A percentile compares a stretch with the other conserved stretches of the same genome.
These are phyloP conservation scores for Papiliotrema fonsecae DNA, from an alignment of 1,284 basidiomycete species.

Conservation along the genomic window DNA sequence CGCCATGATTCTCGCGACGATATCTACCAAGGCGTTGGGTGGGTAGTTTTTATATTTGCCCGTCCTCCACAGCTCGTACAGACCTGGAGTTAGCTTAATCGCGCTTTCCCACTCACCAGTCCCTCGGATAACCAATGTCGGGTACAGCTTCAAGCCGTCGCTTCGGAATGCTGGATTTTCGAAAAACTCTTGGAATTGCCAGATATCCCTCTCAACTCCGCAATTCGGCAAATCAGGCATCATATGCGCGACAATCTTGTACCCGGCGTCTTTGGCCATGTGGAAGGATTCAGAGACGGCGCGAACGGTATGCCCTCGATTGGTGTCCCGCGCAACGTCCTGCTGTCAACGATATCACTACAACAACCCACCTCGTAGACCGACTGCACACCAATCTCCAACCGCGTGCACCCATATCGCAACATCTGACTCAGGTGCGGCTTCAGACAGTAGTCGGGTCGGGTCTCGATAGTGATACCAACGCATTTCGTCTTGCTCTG, in stretches of 20 bases:
- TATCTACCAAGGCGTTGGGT: slow-evolving; percentile 94
- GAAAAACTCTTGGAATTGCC: slow-evolving; percentile 97
- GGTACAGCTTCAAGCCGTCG: slow-evolving; percentile 97
- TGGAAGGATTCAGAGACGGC: slow-evolving; percentile 98
- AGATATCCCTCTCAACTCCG: slow-evolving; percentile 92
- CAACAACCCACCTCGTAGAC: slow-evolving; percentile 67
- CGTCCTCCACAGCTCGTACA: slow-evolving; percentile 95
- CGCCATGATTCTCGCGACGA: slow-evolving; percentile 92
- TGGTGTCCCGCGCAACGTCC: slow-evolving; percentile 97
- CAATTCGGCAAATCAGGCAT: slow-evolving; percentile 98
- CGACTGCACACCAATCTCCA: slow-evolving; percentile 98
- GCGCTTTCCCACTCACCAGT: slow-evolving; percentile 52
- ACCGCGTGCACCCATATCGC: slow-evolving; percentile 93
- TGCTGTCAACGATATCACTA: slow-evolving; percentile 1
- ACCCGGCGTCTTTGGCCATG: slow-evolving; percentile 96
- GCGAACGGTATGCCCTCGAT: slow-evolving; percentile 95
- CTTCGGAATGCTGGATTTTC: slow-evolving; percentile 97
- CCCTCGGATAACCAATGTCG: slow-evolving; percentile 94
- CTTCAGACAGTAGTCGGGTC: slow-evolving; percentile 95
- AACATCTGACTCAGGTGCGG: slow-evolving; percentile 99
- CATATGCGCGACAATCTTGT: slow-evolving; percentile 99
- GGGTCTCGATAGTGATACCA: slow-evolving; percentile 97
- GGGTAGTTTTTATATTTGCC: slow-evolving; percentile 99
- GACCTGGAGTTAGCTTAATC: slow-evolving; percentile 50
- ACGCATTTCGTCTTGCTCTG: slow-evolving; percentile 97